Evolutionary conservation across 306 rosid species (phyloP).

Genomic region (Cyclanthera cordifolia): DNA sequence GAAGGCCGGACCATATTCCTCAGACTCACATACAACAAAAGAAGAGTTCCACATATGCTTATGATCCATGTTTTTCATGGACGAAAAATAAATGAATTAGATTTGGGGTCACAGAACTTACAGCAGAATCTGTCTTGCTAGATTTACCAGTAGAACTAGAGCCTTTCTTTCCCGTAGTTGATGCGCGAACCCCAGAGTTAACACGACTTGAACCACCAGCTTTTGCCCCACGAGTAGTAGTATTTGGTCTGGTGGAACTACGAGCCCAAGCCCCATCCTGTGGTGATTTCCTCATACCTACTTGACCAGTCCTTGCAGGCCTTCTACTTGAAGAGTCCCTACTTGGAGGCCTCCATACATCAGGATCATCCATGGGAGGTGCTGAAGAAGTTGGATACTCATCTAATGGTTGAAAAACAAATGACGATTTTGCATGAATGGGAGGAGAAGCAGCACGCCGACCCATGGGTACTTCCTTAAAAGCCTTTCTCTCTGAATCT

Average conservation of each 20-base stretch:
- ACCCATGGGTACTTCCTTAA: constrained; percentile 53
- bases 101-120: constrained; percentile 25
- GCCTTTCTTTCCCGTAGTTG: constrained; percentile 57
- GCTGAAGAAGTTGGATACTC: constrained; percentile 85
- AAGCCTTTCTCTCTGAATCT: constrained; percentile 69
- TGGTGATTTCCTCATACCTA: constrained; percentile 51
- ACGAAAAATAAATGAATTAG: not conserved
- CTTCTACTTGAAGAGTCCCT: constrained; percentile 55
- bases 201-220: constrained; percentile 40
- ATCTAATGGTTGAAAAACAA: constrained; percentile 81
- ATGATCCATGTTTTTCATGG: not conserved
- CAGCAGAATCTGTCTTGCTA: constrained; percentile 52
- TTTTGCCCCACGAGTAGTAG: constrained; percentile 55
- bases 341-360: constrained; percentile 95
- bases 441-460: constrained; percentile 85
- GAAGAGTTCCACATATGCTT: not conserved
- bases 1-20: not conserved
- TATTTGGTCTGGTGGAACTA: constrained; percentile 42
- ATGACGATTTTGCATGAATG: constrained; percentile 50
- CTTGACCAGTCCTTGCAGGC: constrained; percentile 51
- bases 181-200: constrained; percentile 45
- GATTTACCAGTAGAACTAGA: constrained; percentile 40
- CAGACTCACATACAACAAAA: not conserved
- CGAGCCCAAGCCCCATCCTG: constrained; percentile 86
- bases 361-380: constrained; percentile 69